Evolutionary conservation across 1,284 basidiomycete genomes (phyloP).

Genomic region (Ganoderma sinense): DNA sequence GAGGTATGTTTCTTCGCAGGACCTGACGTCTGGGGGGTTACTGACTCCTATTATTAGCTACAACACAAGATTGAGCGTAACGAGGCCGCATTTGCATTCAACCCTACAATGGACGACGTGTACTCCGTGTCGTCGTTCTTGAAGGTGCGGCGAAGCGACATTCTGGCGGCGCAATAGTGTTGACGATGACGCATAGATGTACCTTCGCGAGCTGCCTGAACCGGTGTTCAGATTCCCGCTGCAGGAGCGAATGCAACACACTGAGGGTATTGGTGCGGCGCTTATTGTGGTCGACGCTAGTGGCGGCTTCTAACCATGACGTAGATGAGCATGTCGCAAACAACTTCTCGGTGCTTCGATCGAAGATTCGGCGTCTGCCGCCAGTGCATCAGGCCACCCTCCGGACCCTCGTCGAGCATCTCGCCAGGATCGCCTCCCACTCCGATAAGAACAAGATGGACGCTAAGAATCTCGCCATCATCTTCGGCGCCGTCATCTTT

Average conservation of each 20-base stretch:
- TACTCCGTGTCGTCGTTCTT: constrained; percentile 91
- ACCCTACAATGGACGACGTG: constrained; percentile 81
- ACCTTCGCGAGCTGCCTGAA: constrained; percentile 92
- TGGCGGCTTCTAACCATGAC: background rate
- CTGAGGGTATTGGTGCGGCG: constrained; percentile 72
- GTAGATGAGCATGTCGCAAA: constrained; percentile 77
- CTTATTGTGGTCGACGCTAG: background rate
- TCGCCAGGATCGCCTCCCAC: constrained; percentile 77
- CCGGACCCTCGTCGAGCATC: constrained; percentile 88
- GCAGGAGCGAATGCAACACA: constrained; percentile 86
- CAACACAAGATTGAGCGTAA: constrained; percentile 92
- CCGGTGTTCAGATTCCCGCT: constrained; percentile 90
- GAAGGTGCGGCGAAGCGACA: constrained; percentile 64
- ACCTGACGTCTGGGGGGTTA: background rate
- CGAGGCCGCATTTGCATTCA: constrained; percentile 87
- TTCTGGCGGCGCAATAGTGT: background rate
- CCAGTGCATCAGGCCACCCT: constrained; percentile 91
- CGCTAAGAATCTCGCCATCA: constrained; percentile 86
- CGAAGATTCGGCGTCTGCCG: constrained; percentile 86
- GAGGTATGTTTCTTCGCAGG: constrained; percentile 55
- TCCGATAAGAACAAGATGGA: constrained; percentile 94
- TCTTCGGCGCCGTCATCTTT: constrained; percentile 87
- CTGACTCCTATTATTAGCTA: constrained; percentile 54
- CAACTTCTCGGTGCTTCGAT: constrained; percentile 77
- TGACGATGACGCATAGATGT: constrained; percentile 56